Evolutionary conservation across 352 stramenopile genomes (phyloP).

Genomic region (Globisporangium splendens): DNA sequence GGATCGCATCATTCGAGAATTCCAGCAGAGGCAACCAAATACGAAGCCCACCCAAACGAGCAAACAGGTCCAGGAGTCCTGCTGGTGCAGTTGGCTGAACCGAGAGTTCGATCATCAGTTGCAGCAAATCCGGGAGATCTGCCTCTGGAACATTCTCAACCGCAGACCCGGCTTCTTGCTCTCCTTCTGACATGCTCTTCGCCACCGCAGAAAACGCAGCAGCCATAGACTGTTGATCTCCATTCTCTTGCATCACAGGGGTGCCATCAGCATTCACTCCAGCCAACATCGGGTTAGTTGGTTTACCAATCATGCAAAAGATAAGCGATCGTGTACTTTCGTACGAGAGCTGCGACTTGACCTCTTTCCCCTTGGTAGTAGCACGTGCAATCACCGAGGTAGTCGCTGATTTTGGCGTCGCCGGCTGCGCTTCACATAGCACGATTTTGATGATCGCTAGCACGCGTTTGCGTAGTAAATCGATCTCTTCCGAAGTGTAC

Average conservation of each 20-base stretch:
- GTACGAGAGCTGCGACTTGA: conserved; percentile 77
- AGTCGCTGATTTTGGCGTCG: conserved; percentile 27
- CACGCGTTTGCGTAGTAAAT: conserved; percentile 57
- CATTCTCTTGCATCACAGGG: conserved; percentile 44
- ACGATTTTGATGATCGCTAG: conserved; percentile 79
- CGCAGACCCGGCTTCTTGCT: conserved; percentile 60
- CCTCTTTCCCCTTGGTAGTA: conserved; percentile 44
- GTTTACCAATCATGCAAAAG: conserved; percentile 86
- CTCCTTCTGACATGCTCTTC: conserved; percentile 65
- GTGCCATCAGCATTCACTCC: conserved; percentile 63
- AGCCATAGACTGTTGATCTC: conserved; percentile 25
- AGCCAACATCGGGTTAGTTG: conserved; percentile 64
- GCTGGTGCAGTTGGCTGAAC: conserved; percentile 64
- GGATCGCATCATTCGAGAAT: conserved; percentile 67
- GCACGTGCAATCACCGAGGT: conserved; percentile 54
- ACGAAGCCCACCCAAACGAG: conserved; percentile 64
- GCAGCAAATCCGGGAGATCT: conserved; percentile 71
- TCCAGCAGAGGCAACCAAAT: conserved; percentile 82
- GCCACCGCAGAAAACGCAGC: conserved; percentile 30
- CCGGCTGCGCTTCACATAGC: conserved; percentile 60
- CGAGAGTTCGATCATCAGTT: conserved; percentile 76
- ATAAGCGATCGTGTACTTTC: conserved; percentile 80
- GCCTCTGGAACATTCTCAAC: conserved; percentile 73
- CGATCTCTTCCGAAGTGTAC: conserved; percentile 56
- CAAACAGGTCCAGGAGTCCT: conserved; percentile 73